phyloP scores from a whole-genome alignment of 2,329 filamentous ascomycete genomes.

The Cladobotryum protrusum region DNA sequence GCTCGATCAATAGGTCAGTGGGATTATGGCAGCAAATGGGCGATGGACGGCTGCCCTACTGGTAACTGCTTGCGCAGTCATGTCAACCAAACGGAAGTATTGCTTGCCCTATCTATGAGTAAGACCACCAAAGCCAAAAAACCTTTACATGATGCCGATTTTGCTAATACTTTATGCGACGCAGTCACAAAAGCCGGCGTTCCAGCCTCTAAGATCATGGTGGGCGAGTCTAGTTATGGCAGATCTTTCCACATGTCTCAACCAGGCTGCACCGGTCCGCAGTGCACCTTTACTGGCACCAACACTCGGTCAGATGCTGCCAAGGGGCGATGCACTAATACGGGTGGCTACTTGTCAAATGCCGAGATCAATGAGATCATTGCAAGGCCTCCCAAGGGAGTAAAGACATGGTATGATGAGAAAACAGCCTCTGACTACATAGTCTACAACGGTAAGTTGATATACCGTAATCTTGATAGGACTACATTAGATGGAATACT shows the following conservation, averaged over 20 bases:
- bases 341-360: conserved; percentile 21
- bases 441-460: conserved; percentile 7
- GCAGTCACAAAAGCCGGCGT: not conserved
- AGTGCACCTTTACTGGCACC: not conserved
- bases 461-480: not conserved
- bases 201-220: not conserved
- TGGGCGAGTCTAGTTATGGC: conserved; percentile 5
- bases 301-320: conserved; percentile 13
- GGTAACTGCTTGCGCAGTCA: conserved; percentile 31
- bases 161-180: not conserved
- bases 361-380: conserved; percentile 18
- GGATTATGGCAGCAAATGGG: conserved; percentile 20
- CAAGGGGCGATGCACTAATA: conserved; percentile 20
- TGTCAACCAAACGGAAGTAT: conserved; percentile 32
- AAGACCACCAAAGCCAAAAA: not conserved
- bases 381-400: conserved; percentile 10
- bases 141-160: not conserved
- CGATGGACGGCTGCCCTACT: conserved; percentile 18
- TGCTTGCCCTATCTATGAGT: conserved; percentile 28
- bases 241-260: conserved; percentile 8
- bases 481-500: not conserved
- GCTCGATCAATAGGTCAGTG: conserved; percentile 8
- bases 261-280: not conserved
- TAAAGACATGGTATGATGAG: conserved; percentile 5
- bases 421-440: conserved; percentile 5